Evolutionary conservation across 371 early-diverging fungal genomes (phyloP).

Genomic region (Mycotypha africana): DNA sequence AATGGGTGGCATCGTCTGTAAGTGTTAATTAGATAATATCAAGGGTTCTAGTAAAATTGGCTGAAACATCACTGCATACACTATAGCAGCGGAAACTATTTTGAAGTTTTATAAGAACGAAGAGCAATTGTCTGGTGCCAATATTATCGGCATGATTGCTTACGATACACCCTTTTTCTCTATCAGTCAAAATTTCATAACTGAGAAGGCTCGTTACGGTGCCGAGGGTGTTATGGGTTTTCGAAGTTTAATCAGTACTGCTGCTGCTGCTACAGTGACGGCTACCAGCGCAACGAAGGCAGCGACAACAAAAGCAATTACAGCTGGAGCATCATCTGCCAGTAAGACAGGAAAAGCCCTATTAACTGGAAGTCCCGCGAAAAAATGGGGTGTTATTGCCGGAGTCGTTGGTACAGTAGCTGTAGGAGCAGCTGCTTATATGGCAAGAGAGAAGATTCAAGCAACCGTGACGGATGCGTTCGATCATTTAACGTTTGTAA

Average conservation of each 20-base stretch:
- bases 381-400: slow-evolving; percentile 46
- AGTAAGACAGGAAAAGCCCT: neutral
- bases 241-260: slow-evolving; percentile 19
- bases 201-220: slow-evolving; percentile 24
- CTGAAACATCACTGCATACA: neutral
- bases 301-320: slow-evolving; percentile 4
- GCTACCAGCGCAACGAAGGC: slow-evolving; percentile 4
- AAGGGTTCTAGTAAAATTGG: too few species aligned
- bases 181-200: slow-evolving; percentile 40
- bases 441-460: slow-evolving; percentile 31
- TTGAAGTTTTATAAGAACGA: slow-evolving; percentile 19
- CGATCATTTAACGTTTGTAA: slow-evolving; percentile 53
- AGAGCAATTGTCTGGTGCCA: slow-evolving; percentile 18
- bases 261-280: slow-evolving; percentile 6
- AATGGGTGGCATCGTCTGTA: slow-evolving; percentile 65
- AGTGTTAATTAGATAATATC: slow-evolving; percentile 1
- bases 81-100: slow-evolving; percentile 59
- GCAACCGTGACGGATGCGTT: slow-evolving; percentile 32
- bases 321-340: slow-evolving; percentile 1
- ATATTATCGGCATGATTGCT: slow-evolving; percentile 52
- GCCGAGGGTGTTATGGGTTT: slow-evolving; percentile 17
- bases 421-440: slow-evolving; percentile 43
- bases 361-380: neutral
- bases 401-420: slow-evolving; percentile 50
- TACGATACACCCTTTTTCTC: slow-evolving; percentile 62